Percentiles rank a stretch among this genome's conserved stretches.
Evolutionary conservation across 2,329 filamentous ascomycete species (phyloP).

Genomic region (Phialemoniopsis sp.): DNA sequence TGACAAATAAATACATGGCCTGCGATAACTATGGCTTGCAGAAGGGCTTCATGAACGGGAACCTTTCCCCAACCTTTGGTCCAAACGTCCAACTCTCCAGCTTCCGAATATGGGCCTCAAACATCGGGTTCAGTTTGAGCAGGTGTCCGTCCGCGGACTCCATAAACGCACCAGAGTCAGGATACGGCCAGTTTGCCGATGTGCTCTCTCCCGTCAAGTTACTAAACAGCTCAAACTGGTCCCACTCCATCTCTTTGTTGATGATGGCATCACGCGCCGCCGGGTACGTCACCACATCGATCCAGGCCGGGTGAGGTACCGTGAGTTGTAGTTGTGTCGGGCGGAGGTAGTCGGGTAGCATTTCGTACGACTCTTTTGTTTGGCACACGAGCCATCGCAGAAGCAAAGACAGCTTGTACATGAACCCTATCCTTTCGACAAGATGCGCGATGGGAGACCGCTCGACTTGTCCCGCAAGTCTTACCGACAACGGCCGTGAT

Average conservation of each 20-base stretch:
- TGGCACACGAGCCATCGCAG: conserved; percentile 5
- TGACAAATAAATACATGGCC: no score
- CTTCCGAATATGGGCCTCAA: conserved; percentile 3
- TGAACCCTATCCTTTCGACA: no score
- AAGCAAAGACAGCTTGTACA: conserved; percentile 4
- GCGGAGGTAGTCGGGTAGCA: no score
- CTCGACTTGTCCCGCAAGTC: no score
- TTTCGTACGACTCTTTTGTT: conserved; percentile 3
- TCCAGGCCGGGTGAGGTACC: conserved; percentile 8
- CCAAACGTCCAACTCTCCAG: not conserved
- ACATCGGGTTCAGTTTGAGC: conserved; percentile 5
- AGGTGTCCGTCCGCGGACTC: not conserved
- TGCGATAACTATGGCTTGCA: no score
- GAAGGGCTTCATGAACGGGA: not conserved
- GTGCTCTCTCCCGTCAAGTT: conserved; percentile 3
- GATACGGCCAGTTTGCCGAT: conserved; percentile 6
- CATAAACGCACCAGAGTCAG: conserved; percentile 1
- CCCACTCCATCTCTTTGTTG: conserved; percentile 3
- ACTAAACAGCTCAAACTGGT: conserved; percentile 1
- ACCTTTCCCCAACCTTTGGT: not conserved
- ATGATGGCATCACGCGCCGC: conserved; percentile 7
- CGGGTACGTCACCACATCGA: conserved; percentile 9
- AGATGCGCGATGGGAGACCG: not conserved
- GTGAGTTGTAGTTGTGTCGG: not conserved
- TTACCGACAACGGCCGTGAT: no score